Conservation (phyloP, 352 stramenopile genomes). For the Pythium aquatile region DNA sequence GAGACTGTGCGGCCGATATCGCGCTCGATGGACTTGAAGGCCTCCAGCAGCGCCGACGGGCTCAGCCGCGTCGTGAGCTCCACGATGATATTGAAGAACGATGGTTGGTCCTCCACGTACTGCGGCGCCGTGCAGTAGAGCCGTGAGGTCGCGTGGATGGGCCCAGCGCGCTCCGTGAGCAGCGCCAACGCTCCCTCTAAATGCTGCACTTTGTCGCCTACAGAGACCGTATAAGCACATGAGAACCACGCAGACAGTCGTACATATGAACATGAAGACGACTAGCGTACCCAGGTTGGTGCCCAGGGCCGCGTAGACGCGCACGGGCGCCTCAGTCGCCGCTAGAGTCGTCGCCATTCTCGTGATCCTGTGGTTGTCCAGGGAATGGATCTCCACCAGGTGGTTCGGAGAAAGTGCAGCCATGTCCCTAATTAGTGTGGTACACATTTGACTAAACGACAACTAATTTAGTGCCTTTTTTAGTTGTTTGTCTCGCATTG, state of each 20-base stretch:
- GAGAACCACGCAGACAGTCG: not conserved
- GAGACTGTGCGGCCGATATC: conserved; percentile 82
- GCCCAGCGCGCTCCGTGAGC: conserved; percentile 45
- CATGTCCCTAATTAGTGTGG: not conserved
- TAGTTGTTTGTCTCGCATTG: too few species aligned
- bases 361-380: not conserved
- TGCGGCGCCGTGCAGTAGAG: conserved; percentile 93
- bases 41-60: conserved; percentile 74
- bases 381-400: not conserved
- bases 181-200: conserved; percentile 60
- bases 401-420: conserved; percentile 10
- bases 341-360: conserved; percentile 5
- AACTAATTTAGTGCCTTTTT: not conserved
- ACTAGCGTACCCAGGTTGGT: conserved; percentile 63
- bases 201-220: conserved; percentile 71
- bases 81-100: conserved; percentile 94
- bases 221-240: not conserved
- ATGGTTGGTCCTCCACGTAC: conserved; percentile 94
- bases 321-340: conserved; percentile 10
- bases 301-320: conserved; percentile 65
- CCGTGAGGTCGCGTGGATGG: conserved; percentile 81
- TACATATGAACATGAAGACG: not conserved
- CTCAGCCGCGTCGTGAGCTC: conserved; percentile 80
- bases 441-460: not conserved
- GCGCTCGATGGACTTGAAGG: conserved; percentile 89